Percentiles rank a stretch among this genome's conserved stretches.
Evolutionary conservation across 495 filamentous ascomycete species (phyloP).

Genomic region (Darksidea phi): DNA sequence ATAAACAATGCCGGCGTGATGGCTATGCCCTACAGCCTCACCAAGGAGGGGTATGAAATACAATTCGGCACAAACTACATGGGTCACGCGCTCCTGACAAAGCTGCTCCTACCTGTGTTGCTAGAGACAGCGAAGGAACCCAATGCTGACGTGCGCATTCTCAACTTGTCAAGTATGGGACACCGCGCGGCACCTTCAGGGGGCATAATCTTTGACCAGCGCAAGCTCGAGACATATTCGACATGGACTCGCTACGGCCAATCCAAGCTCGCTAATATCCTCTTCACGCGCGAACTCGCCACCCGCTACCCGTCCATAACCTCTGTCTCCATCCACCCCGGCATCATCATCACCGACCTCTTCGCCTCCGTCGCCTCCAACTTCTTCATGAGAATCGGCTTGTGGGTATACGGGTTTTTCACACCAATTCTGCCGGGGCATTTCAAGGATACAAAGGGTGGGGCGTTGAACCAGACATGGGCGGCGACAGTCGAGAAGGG

Average conservation of each 20-base stretch:
- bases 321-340: slow-evolving; percentile 49
- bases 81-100: slow-evolving; percentile 35
- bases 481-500: slow-evolving; percentile 54
- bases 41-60: slow-evolving; percentile 51
- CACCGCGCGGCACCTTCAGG: slow-evolving; percentile 36
- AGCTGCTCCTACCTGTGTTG: slow-evolving; percentile 31
- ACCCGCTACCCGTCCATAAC: slow-evolving; percentile 44
- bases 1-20: slow-evolving; percentile 39
- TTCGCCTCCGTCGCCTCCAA: slow-evolving; percentile 52
- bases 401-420: slow-evolving; percentile 47
- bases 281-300: slow-evolving; percentile 27
- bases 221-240: slow-evolving; percentile 39
- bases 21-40: slow-evolving; percentile 28
- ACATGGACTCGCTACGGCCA: slow-evolving; percentile 47
- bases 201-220: slow-evolving; percentile 48
- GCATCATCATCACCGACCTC: slow-evolving; percentile 43
- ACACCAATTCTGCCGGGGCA: slow-evolving; percentile 61
- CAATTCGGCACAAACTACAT: slow-evolving; percentile 53
- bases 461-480: slow-evolving; percentile 57
- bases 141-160: slow-evolving; percentile 36
- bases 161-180: slow-evolving; percentile 2
- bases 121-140: slow-evolving; percentile 25
- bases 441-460: slow-evolving; percentile 47
- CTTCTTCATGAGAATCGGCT: slow-evolving; percentile 53
- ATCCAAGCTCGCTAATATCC: slow-evolving; percentile 36